Base-by-base conservation (phyloP, 192 early-diverging fungal genomes). In the Podila epicladia region DNA sequence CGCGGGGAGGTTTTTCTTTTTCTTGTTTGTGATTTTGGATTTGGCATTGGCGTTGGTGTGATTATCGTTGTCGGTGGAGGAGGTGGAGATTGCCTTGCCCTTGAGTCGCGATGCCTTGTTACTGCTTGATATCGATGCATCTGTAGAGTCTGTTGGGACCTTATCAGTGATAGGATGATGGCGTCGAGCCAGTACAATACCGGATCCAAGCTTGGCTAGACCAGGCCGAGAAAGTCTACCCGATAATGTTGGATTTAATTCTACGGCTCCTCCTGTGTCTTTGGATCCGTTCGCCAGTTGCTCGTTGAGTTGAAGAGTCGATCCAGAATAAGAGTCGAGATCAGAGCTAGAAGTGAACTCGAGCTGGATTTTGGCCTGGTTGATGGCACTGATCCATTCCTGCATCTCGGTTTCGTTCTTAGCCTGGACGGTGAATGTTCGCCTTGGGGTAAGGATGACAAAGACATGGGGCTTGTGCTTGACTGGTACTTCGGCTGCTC, bases 391-490 rank as follows among this genome's bases (percentile, higher is more conserved):
- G 26, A 85, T 73, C 95, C 95, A 96, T 64, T 88, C 86, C 62
- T 93, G 84, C 89, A 92, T 89, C 4, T 89, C 87, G 2, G 82
- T 72, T 6, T 82, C 71, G 24, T 82, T 78, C 3, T 72, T 68
- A 0, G 92, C 90, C 73, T 93, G 90, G 48, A 96, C 75, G 59
- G 92, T 94, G 62, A 87, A 95, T 15, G 91, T 92, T 24, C 94
- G 73, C 65, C 91, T 86, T 4, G 89, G 88, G 0, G 93, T 95
- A n/a, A 94, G 86, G 58, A 96, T 82, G 11, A 91, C 90, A 84
- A 96, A 93, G 15, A 94, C 94, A 72, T 91, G 86, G n/a, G 69
- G 48, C 51, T 88, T 87, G 74, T 90, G 85, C 53, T 94, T 91
- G 7, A 92, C 75, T 50, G 89, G 86, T 20, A 94, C 90, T 65